Base-by-base conservation (phyloP, 106 monocot species). In the Allium cepa region DNA sequence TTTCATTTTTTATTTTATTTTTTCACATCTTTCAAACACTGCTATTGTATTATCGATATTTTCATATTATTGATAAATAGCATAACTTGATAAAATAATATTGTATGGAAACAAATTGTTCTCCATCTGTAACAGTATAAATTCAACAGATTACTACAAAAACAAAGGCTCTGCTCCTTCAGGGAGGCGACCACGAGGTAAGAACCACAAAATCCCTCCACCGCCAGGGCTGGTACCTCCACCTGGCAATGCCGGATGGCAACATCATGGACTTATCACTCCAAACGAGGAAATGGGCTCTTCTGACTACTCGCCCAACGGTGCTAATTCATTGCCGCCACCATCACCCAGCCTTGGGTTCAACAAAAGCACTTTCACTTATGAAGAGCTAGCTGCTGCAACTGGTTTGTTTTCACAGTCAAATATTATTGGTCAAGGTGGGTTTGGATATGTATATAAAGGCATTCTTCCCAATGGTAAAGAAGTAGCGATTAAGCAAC, bases 401-500 rank as follows among this genome's bases (percentile, higher is more conserved):
- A 92, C 92, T 9, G 47, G 64, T 12, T 80, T 80, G 17, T 92
- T 85, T 76, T 78, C 88, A 3, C 79, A 78, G 56, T 82, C 71
- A 14, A 92, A 88, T 62, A 45, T 92, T n/a, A 47, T 92, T 5
- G 92, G 92, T 1, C 92, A 92, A 18, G 92, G 92, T 7, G 92
- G 92, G 16, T 92, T 92, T 56, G 92, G 92, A 50, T 88, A 80
- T 62, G 92, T 92, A 15, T 82, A 82, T 75, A 90, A 90, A 71
- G 89, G 89, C 2, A 52, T 80, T 45, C 77, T 90, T 8, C 82
- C 89, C 49, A 85, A 78, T 14, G 80, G 83, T 56, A 88, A 83
- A 77, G 83, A 83, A 45, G 71, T 86, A 9, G 86, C 82, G 0
- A 82, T 88, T 53, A 88, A 88, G 76, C 79, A 77, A 53, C 80